These are phyloP conservation scores for Ophiostoma sp. DNA, from an alignment of 2,329 filamentous ascomycete species.

Conservation along the genomic window DNA sequence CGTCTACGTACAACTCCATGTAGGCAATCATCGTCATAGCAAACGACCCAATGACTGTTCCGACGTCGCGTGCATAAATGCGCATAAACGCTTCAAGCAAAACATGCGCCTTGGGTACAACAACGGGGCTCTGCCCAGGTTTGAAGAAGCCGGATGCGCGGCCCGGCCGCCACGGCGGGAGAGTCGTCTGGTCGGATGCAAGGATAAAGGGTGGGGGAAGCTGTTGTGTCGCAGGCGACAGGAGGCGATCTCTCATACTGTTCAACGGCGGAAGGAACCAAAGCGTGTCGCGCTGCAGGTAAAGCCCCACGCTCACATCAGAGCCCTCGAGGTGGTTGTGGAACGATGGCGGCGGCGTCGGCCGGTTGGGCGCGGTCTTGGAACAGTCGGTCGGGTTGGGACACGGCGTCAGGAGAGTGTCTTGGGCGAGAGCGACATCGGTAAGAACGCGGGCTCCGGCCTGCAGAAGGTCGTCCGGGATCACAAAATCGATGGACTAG, in stretches of 20 bases:
- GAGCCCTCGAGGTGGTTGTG: constrained; percentile 14
- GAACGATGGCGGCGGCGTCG: constrained; percentile 15
- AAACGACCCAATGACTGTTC: constrained; percentile 26
- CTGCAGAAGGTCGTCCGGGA: constrained; percentile 17
- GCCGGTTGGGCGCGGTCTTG: background rate
- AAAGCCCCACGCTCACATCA: constrained; percentile 28
- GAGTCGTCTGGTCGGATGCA: constrained; percentile 26
- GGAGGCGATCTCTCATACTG: constrained; percentile 16
- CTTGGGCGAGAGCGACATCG: background rate
- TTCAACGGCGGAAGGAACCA: constrained; percentile 29
- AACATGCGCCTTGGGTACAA: constrained; percentile 28
- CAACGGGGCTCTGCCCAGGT: constrained; percentile 16
- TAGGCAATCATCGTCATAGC: constrained; percentile 29
- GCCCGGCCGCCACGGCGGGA: constrained; percentile 26
- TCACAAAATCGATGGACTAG: constrained; percentile 20
- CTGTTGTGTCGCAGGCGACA: constrained; percentile 15
- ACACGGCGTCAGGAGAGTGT: constrained; percentile 10
- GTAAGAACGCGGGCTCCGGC: constrained; percentile 2
- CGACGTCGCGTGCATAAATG: constrained; percentile 28
- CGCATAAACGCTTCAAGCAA: constrained; percentile 30
- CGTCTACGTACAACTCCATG: constrained; percentile 29
- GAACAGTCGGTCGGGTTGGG: background rate
- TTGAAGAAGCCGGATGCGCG: too few species aligned
- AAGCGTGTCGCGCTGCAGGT: constrained; percentile 28
- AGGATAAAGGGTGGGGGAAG: constrained; percentile 26